Percentiles rank a stretch among this genome's conserved stretches.
Conservation (phyloP, 73 alveolate species). For the Paramecium octaurelia region DNA sequence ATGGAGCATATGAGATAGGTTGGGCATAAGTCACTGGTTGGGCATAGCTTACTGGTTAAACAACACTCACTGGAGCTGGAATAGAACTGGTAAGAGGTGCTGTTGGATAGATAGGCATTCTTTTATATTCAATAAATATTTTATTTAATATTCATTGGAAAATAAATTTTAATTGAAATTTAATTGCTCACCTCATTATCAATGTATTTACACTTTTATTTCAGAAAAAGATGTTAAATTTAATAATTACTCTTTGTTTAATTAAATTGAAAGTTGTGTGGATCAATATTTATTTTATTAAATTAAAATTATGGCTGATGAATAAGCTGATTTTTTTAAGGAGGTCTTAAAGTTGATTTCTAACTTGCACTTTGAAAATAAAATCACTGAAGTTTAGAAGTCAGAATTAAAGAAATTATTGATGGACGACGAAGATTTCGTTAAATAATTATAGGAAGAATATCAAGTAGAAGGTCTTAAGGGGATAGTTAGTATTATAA, state of each 20-base stretch:
- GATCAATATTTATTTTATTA: neutral
- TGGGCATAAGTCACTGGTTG: slow-evolving; percentile 23
- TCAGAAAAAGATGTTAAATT: no score
- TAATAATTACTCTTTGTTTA: neutral
- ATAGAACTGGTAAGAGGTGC: slow-evolving; percentile 7
- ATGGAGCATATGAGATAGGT: neutral
- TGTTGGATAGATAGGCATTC: slow-evolving; percentile 9
- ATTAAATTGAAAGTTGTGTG: neutral
- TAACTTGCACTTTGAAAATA: neutral
- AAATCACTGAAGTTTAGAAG: neutral
- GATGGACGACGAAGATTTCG: slow-evolving; percentile 23
- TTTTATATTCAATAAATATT: neutral
- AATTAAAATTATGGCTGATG: slow-evolving; percentile 14
- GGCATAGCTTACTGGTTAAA: slow-evolving; percentile 11
- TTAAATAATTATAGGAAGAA: neutral
- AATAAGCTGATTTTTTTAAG: neutral
- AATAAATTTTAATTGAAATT: neutral
- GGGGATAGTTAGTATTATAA: neutral
- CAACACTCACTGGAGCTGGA: slow-evolving; percentile 9
- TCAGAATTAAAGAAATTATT: neutral
- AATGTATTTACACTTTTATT: neutral
- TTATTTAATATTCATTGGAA: neutral
- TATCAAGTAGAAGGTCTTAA: neutral
- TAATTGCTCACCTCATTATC: neutral
- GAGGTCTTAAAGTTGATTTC: slow-evolving; percentile 21